Evolutionary conservation across 2,329 filamentous ascomycete species (phyloP).

Genomic region (Didymella lethalis): DNA sequence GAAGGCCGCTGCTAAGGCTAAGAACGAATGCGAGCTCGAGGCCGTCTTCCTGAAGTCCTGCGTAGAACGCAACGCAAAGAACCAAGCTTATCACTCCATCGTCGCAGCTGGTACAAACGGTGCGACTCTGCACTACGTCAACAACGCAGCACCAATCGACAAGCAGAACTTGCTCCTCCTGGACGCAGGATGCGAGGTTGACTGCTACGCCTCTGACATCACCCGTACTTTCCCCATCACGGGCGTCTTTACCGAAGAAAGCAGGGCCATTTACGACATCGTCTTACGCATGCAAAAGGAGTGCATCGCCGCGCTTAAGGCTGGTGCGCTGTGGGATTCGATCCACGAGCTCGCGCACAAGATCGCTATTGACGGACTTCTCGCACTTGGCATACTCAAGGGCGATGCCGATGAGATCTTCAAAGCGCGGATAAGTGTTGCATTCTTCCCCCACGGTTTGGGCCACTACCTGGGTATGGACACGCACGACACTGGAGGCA

Average conservation of each 20-base stretch:
- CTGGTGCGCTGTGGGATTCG: conserved; percentile 80
- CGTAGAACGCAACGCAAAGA: conserved; percentile 75
- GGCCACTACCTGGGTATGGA: conserved; percentile 63
- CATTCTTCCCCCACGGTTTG: conserved; percentile 61
- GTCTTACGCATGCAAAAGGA: conserved; percentile 87
- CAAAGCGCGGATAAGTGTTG: conserved; percentile 55
- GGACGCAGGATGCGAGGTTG: conserved; percentile 74
- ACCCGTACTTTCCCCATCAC: conserved; percentile 87
- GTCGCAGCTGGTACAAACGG: conserved; percentile 81
- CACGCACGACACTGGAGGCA: conserved; percentile 60
- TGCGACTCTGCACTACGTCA: conserved; percentile 86
- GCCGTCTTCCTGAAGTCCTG: conserved; percentile 80
- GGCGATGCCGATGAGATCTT: conserved; percentile 61
- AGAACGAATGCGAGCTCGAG: conserved; percentile 84
- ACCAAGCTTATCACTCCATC: conserved; percentile 89
- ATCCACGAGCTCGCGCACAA: conserved; percentile 81
- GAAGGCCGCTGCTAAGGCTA: conserved; percentile 65
- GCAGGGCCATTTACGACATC: conserved; percentile 72
- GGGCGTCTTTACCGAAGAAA: conserved; percentile 59
- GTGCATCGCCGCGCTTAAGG: conserved; percentile 75
- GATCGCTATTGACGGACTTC: conserved; percentile 81
- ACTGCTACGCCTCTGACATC: conserved; percentile 65
- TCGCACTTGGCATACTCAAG: conserved; percentile 76
- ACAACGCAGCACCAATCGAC: conserved; percentile 50
- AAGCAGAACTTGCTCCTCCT: conserved; percentile 82